A percentile compares a stretch with the other conserved stretches of the same genome.
phyloP scores from a whole-genome alignment of 2,329 filamentous ascomycete species.

The Fusarium xylarioides region DNA sequence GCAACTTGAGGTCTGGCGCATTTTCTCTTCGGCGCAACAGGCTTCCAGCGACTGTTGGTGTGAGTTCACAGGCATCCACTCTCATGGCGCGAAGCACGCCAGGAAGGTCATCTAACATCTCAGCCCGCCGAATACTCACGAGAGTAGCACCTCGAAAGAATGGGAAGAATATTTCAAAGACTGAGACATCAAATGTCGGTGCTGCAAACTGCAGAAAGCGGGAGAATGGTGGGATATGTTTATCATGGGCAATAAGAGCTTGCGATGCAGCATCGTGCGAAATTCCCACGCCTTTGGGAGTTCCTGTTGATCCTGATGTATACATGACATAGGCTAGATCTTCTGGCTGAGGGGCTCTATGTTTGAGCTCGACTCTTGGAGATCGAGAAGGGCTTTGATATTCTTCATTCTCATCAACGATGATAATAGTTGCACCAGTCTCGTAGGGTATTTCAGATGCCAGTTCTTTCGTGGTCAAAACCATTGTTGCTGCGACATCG shows the following conservation, averaged over 20 bases:
- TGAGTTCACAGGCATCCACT: constrained; percentile 87
- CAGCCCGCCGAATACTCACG: constrained; percentile 72
- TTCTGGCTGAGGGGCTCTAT: constrained; percentile 41
- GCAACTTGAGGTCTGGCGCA: constrained; percentile 73
- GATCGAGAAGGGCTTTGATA: neutral
- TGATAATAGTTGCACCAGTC: constrained; percentile 47
- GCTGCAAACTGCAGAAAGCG: constrained; percentile 92
- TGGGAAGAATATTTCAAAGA: constrained; percentile 95
- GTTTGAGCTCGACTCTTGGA: neutral
- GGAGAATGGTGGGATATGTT: constrained; percentile 77
- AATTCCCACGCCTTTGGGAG: constrained; percentile 86
- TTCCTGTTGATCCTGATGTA: constrained; percentile 88
- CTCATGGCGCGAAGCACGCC: constrained; percentile 69
- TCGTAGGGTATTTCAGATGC: constrained; percentile 50
- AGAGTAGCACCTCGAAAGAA: constrained; percentile 78
- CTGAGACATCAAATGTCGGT: constrained; percentile 92
- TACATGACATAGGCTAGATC: constrained; percentile 90
- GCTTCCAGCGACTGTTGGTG: constrained; percentile 85
- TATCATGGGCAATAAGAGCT: constrained; percentile 82
- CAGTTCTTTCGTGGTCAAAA: constrained; percentile 69
- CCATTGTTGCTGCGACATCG: constrained; percentile 76
- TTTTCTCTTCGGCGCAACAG: constrained; percentile 73
- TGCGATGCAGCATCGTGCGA: constrained; percentile 84
- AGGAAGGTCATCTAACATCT: constrained; percentile 80
- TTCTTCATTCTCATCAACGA: constrained; percentile 46